Percentiles rank a stretch among this genome's conserved stretches.
Evolutionary conservation across 768 basidiomycete genomes (phyloP).

Genomic region (Pisolithus orientalis): DNA sequence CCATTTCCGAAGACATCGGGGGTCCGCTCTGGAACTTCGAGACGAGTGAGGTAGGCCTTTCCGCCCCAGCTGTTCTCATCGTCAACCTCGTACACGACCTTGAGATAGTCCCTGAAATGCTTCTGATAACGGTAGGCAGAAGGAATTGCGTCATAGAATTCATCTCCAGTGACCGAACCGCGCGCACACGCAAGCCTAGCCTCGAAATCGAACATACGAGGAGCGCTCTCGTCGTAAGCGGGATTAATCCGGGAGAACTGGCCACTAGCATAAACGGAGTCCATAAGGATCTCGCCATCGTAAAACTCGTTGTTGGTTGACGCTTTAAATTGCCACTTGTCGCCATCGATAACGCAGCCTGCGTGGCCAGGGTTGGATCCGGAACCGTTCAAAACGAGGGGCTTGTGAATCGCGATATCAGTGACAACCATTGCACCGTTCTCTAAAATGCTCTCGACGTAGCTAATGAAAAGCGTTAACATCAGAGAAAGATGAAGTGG

Average conservation of each 20-base stretch:
- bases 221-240: slow-evolving; percentile 17
- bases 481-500: background rate
- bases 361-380: slow-evolving; percentile 9
- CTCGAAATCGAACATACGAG: slow-evolving; percentile 18
- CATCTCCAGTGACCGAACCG: slow-evolving; percentile 9
- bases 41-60: slow-evolving; percentile 22
- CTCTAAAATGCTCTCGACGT: slow-evolving; percentile 26
- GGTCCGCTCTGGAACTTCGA: slow-evolving; percentile 13
- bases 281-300: slow-evolving; percentile 19
- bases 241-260: slow-evolving; percentile 22
- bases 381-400: slow-evolving; percentile 17
- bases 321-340: slow-evolving; percentile 25
- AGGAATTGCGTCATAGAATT: slow-evolving; percentile 12
- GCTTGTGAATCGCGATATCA: slow-evolving; percentile 25
- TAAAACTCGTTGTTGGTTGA: slow-evolving; percentile 18
- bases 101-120: slow-evolving; percentile 24
- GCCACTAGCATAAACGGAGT: slow-evolving; percentile 26
- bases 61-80: slow-evolving; percentile 22
- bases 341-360: slow-evolving; percentile 21
- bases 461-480: slow-evolving; percentile 11
- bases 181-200: slow-evolving; percentile 13
- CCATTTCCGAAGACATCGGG: slow-evolving; percentile 25
- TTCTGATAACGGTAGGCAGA: slow-evolving; percentile 11
- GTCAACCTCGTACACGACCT: slow-evolving; percentile 21
- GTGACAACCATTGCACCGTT: slow-evolving; percentile 26